Evolutionary conservation across 2,329 filamentous ascomycete species (phyloP).

Genomic region (Colletotrichum sp.): DNA sequence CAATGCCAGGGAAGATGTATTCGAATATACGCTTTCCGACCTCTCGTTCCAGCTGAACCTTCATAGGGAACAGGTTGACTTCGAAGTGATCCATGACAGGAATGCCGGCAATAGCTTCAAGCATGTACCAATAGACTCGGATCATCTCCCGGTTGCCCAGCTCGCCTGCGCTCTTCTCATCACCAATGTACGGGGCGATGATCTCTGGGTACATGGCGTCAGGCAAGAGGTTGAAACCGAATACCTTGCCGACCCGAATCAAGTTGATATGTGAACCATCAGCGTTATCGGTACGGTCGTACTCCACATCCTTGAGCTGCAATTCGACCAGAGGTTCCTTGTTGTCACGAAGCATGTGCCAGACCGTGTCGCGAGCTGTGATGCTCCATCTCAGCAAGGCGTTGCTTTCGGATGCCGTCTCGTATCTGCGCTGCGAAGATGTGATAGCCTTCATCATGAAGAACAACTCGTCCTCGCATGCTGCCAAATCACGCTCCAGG

Average conservation of each 20-base stretch:
- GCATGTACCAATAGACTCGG: slow-evolving; percentile 95
- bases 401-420: slow-evolving; percentile 73
- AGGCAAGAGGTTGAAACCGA: slow-evolving; percentile 87
- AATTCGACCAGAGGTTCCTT: slow-evolving; percentile 91
- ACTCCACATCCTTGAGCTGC: slow-evolving; percentile 88
- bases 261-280: slow-evolving; percentile 96
- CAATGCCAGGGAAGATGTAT: slow-evolving; percentile 92
- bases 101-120: slow-evolving; percentile 97
- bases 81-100: slow-evolving; percentile 97
- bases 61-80: slow-evolving; percentile 90
- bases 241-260: slow-evolving; percentile 85
- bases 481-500: slow-evolving; percentile 87
- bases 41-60: slow-evolving; percentile 91
- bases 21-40: slow-evolving; percentile 93
- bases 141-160: slow-evolving; percentile 81
- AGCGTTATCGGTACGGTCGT: slow-evolving; percentile 94
- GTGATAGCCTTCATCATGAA: slow-evolving; percentile 99
- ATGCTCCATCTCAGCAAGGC: slow-evolving; percentile 92
- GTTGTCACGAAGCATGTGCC: slow-evolving; percentile 90
- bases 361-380: slow-evolving; percentile 92
- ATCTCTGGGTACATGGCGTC: slow-evolving; percentile 96
- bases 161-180: slow-evolving; percentile 57
- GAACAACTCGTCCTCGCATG: slow-evolving; percentile 95
- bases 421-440: slow-evolving; percentile 87
- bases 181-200: slow-evolving; percentile 86